Evolutionary conservation across 2,329 filamentous ascomycete genomes (phyloP).

Genomic region (Fusarium azukiicola): DNA sequence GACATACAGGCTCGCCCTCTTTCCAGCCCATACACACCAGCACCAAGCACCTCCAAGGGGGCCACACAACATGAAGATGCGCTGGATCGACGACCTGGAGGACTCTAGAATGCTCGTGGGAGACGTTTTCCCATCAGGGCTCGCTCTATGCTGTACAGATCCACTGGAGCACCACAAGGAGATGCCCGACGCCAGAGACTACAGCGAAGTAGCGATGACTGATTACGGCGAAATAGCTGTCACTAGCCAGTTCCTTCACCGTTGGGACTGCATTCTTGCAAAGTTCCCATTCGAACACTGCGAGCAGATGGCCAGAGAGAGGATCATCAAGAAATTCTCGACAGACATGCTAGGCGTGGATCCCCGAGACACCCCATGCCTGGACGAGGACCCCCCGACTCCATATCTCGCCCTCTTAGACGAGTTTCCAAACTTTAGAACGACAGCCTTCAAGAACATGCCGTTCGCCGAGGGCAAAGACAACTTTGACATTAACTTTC

Average conservation of each 20-base stretch:
- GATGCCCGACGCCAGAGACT: not conserved
- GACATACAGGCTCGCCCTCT: constrained; percentile 8
- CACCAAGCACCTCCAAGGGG: not conserved
- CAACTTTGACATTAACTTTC: constrained; percentile 17
- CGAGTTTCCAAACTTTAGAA: not conserved
- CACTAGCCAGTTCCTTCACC: not conserved
- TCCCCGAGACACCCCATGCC: not conserved
- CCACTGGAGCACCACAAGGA: not conserved
- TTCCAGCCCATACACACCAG: not conserved
- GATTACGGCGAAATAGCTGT: not conserved
- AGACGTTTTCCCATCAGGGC: constrained; percentile 1
- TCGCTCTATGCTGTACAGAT: constrained; percentile 2
- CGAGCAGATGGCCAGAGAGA: not conserved
- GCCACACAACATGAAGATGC: not conserved
- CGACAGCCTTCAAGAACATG: not conserved
- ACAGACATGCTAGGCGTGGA: not conserved
- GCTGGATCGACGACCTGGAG: constrained; percentile 5
- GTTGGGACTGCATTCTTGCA: constrained; percentile 14
- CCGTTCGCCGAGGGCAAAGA: constrained; percentile 19
- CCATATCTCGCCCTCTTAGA: constrained; percentile 8
- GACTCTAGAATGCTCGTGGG: not conserved
- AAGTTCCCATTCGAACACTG: constrained; percentile 7
- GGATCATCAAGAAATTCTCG: too few relatives aligned
- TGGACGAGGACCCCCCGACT: not conserved
- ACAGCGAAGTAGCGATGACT: not conserved